Base-by-base conservation (phyloP, 352 stramenopile species). In the Chrysophaeum taylorii region DNA sequence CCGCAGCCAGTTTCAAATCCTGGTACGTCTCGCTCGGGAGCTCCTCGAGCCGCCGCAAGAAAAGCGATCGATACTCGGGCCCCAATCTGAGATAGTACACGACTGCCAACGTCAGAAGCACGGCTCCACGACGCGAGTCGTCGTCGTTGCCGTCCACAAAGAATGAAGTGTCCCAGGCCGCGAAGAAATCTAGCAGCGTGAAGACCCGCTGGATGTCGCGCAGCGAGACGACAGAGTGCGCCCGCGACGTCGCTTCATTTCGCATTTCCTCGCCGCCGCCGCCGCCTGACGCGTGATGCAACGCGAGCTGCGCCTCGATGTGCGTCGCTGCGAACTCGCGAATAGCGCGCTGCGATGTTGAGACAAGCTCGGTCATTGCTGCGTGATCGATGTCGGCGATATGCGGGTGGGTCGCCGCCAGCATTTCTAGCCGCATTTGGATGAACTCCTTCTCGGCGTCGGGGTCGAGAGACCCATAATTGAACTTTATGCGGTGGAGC, bases 391-490 rank as follows among this genome's bases (percentile, higher is more conserved):
- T 37, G 37, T 36, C n/a, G 21, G 75, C 25, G 2, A 81, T 68
- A 25, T 53, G 9, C 38, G 73, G 43, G 62, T 85, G n/a, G n/a
- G n/a, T n/a, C n/a, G n/a, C n/a, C n/a, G n/a, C 74, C 35, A 75
- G 72, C 71, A 79, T 78, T 16, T 57, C 23, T 33, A 82, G 70
- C 39, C 72, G n/a, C 23, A 73, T 68, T 33, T 72, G 62, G 25
- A 84, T 85, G 63, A 83, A 84, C 18, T 81, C 76, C 43, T 75
- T 77, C 64, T 84, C 79, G 66, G 81, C 76, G 21, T 79, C 71
- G 29, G 37, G 53, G 25, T 73, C 70, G 0, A 84, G 53, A 18
- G 78, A 60, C 37, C 79, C 79, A 52, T 71, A 84, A 62, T 78
- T 69, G 72, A 76, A 84, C 29, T 29, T 53, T 29, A 83, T 73